A percentile compares a stretch with the other conserved stretches of the same genome.
Evolutionary conservation across 768 basidiomycete genomes (phyloP).

Genomic region (Lyophyllum shimeji): DNA sequence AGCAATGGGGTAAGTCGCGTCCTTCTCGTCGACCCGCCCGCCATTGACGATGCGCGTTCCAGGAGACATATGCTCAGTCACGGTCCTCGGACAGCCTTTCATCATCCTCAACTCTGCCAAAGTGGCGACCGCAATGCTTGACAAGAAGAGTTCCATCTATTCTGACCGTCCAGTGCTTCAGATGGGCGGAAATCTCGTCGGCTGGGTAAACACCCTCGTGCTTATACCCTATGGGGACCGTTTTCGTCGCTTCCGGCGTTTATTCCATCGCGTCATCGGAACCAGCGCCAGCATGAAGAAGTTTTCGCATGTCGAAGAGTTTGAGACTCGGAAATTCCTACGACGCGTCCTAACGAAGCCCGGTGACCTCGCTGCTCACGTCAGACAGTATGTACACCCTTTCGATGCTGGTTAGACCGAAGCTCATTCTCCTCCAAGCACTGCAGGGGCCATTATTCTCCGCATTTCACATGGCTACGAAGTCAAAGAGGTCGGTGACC

Average conservation of each 20-base stretch:
- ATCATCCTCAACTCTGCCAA: constrained; percentile 54
- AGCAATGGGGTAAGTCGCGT: constrained; percentile 43
- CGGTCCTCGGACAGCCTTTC: constrained; percentile 59
- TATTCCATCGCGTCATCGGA: constrained; percentile 53
- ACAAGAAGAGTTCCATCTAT: constrained; percentile 66
- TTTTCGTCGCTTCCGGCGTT: constrained; percentile 51
- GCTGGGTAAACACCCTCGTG: constrained; percentile 57
- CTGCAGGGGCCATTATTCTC: constrained; percentile 52
- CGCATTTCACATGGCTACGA: constrained; percentile 56
- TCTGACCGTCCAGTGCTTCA: constrained; percentile 62
- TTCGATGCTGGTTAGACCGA: constrained; percentile 1
- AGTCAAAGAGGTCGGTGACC: constrained; percentile 48
- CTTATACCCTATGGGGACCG: constrained; percentile 59
- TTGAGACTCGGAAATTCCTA: constrained; percentile 48
- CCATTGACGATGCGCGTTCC: not conserved
- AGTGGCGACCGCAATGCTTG: constrained; percentile 55
- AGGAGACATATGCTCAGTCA: constrained; percentile 64
- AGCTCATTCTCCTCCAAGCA: constrained; percentile 26
- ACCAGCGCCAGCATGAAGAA: constrained; percentile 39
- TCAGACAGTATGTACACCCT: constrained; percentile 44
- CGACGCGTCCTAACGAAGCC: constrained; percentile 48
- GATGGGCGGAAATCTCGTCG: constrained; percentile 56
- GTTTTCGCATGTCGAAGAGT: constrained; percentile 43
- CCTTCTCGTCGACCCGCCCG: not conserved
- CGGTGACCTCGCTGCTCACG: constrained; percentile 41